phyloP scores from a whole-genome alignment of 139 green algal species.

The Closterium sp. region DNA sequence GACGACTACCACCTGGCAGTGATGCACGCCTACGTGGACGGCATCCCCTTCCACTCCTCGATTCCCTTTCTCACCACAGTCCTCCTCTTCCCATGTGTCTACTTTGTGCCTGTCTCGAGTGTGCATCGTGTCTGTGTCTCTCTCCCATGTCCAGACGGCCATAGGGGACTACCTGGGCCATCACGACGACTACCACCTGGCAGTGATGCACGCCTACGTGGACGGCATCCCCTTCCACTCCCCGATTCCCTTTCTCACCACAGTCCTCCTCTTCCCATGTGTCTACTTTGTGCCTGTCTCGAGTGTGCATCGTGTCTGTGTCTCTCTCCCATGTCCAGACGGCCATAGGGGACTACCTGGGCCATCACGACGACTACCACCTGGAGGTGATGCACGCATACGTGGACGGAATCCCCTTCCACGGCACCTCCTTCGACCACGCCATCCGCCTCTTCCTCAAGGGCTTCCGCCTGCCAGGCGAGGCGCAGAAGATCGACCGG shows the following conservation, averaged over 20 bases:
- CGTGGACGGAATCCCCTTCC: slow-evolving; percentile 91
- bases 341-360: too few species aligned
- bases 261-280: neutral
- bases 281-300: too few species aligned
- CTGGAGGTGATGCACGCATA: slow-evolving; percentile 96
- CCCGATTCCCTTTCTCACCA: slow-evolving; percentile 74
- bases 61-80: too few species aligned
- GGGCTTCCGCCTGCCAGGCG: slow-evolving; percentile 80
- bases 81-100: too few species aligned
- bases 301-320: too few species aligned
- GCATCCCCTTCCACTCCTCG: slow-evolving; percentile 79
- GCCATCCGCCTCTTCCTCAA: slow-evolving; percentile 76
- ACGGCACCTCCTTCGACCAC: slow-evolving; percentile 80
- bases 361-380: too few species aligned
- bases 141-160: slow-evolving; percentile 54
- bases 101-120: too few species aligned
- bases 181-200: too few species aligned
- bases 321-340: slow-evolving; percentile 49
- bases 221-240: slow-evolving; percentile 85
- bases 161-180: too few species aligned
- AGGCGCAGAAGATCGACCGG: slow-evolving; percentile 98
- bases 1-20: too few species aligned
- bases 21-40: slow-evolving; percentile 97
- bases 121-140: too few species aligned
- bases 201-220: slow-evolving; percentile 97